Evolutionary conservation across 805 yeast genomes (phyloP).

Genomic region (Pichia pseudocactophila): DNA sequence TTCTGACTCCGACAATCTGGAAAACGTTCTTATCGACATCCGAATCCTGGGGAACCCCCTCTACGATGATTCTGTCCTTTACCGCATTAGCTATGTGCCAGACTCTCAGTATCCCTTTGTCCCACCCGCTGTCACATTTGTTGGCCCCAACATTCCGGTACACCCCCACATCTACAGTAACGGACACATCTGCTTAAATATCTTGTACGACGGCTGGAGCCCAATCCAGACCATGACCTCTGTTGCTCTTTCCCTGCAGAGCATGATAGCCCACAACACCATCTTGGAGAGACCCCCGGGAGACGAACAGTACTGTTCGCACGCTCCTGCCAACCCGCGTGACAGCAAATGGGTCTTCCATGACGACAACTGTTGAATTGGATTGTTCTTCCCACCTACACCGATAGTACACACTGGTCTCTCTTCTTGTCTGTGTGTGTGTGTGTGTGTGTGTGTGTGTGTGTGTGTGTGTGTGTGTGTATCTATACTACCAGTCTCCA

Average conservation of each 20-base stretch:
- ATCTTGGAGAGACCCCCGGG: conserved; percentile 47
- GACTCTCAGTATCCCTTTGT: conserved; percentile 8
- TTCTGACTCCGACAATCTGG: background rate
- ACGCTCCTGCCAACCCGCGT: conserved; percentile 54
- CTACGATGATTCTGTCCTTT: conserved; percentile 3
- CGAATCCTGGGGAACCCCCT: conserved; percentile 1
- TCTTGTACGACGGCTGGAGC: conserved; percentile 59
- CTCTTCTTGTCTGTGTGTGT: no score
- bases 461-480: no score
- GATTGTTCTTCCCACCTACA: background rate
- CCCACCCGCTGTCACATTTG: conserved; percentile 8
- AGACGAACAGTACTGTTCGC: conserved; percentile 37
- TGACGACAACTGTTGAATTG: conserved; percentile 39
- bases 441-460: no score
- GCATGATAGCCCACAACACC: conserved; percentile 48
- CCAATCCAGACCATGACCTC: conserved; percentile 49
- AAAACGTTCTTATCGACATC: conserved; percentile 4
- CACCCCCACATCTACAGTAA: conserved; percentile 72
- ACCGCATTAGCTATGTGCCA: conserved; percentile 2
- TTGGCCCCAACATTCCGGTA: conserved; percentile 38
- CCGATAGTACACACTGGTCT: no score
- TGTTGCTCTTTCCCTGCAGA: conserved; percentile 49
- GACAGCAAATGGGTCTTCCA: conserved; percentile 44
- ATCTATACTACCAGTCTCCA: no score
- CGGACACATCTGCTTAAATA: conserved; percentile 69